These are phyloP conservation scores for Ilex paraguariensis DNA, from an alignment of 305 asterid species.

Conservation along the genomic window DNA sequence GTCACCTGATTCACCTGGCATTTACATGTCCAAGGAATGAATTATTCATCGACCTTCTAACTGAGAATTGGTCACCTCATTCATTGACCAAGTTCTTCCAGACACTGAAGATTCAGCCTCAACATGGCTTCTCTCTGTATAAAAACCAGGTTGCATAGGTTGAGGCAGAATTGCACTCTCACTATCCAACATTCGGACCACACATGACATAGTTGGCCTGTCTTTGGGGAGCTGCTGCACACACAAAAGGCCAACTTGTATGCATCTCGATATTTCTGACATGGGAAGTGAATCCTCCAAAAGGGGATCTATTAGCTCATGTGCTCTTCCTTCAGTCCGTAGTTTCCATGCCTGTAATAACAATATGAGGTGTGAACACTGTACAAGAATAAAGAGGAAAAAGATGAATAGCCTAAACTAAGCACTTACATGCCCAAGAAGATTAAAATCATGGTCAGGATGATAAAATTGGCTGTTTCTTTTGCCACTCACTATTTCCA, in stretches of 20 bases:
- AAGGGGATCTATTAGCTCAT: background rate
- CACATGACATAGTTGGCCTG: background rate
- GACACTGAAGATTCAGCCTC: background rate
- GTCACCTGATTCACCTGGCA: too few species aligned
- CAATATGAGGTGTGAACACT: background rate
- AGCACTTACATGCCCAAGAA: slow-evolving; percentile 3
- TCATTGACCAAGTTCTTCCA: background rate
- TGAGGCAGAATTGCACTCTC: background rate
- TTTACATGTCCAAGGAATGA: too few species aligned
- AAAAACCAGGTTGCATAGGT: slow-evolving; percentile 1
- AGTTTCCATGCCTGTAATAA: background rate
- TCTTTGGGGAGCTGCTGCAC: background rate
- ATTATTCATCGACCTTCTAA: background rate
- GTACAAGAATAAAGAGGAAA: too few species aligned
- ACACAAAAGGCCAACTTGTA: background rate
- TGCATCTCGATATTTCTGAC: background rate
- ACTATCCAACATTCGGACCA: background rate
- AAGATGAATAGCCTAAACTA: too few species aligned
- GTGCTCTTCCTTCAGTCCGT: background rate
- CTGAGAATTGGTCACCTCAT: background rate
- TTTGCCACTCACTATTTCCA: slow-evolving; percentile 1
- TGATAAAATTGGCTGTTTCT: background rate
- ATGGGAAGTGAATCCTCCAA: background rate
- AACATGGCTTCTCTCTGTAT: background rate
- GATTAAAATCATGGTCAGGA: background rate